A percentile compares a stretch with the other conserved stretches of the same genome.
These are phyloP conservation scores for Graphiopsis chlorocephala DNA, from an alignment of 2,329 filamentous ascomycete species.

Conservation along the genomic window DNA sequence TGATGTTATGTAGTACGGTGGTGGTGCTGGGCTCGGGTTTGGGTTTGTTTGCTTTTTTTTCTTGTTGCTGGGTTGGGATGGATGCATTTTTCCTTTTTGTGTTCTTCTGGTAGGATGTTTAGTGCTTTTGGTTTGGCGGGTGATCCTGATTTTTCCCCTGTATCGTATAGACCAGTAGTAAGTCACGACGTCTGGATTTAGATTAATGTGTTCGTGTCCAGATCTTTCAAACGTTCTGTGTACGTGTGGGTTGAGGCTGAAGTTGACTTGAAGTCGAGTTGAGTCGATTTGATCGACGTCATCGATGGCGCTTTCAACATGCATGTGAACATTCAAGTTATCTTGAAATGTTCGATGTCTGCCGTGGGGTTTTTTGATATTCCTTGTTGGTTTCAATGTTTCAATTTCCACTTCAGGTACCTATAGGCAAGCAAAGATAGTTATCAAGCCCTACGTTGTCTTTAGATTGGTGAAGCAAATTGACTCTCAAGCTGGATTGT, in stretches of 20 bases:
- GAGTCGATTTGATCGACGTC: constrained; percentile 2
- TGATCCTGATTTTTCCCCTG: not conserved
- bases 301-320: not conserved
- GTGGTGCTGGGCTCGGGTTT: constrained; percentile 45
- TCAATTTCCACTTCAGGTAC: not conserved
- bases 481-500: not conserved
- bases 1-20: constrained; percentile 53
- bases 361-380: not conserved
- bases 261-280: not conserved
- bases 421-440: not conserved
- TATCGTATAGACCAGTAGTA: not conserved
- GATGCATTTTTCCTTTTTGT: constrained; percentile 4
- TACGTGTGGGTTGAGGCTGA: not conserved
- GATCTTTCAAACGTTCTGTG: not conserved
- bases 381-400: not conserved
- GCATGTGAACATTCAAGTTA: too few species aligned
- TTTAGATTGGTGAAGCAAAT: not conserved
- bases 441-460: not conserved
- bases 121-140: not conserved
- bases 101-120: not conserved
- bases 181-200: not conserved
- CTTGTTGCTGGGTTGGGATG: constrained; percentile 6
- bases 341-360: too few species aligned
- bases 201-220: not conserved
- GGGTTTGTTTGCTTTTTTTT: constrained; percentile 38